These are phyloP conservation scores for Termitomyces sp. DNA, from an alignment of 768 basidiomycete species.

Conservation along the genomic window DNA sequence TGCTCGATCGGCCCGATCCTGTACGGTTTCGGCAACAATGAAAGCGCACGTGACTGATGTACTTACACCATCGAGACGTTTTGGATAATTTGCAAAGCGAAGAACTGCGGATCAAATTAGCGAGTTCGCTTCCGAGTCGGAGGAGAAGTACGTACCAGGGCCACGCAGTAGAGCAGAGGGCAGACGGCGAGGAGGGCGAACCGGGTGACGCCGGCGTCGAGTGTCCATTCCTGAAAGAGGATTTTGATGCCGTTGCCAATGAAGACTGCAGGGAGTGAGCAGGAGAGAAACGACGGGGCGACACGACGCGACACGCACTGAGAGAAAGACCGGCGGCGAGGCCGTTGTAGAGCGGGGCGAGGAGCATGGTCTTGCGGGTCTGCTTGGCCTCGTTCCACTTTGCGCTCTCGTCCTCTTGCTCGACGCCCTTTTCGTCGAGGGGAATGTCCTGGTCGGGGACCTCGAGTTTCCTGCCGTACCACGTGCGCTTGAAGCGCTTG, in stretches of 20 bases:
- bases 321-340: slow-evolving; percentile 50
- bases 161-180: slow-evolving; percentile 72
- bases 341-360: slow-evolving; percentile 70
- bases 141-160: slow-evolving; percentile 38
- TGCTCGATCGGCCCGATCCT: slow-evolving; percentile 75
- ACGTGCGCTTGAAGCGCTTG: slow-evolving; percentile 35
- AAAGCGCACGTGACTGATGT: background rate
- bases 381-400: slow-evolving; percentile 12
- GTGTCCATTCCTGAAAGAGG: slow-evolving; percentile 56
- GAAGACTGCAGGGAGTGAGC: slow-evolving; percentile 44
- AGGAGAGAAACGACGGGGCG: background rate
- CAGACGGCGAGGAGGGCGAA: slow-evolving; percentile 57
- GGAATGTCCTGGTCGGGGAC: slow-evolving; percentile 14
- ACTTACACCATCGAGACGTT: slow-evolving; percentile 63
- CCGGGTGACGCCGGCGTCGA: slow-evolving; percentile 55
- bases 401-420: slow-evolving; percentile 1
- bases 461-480: slow-evolving; percentile 53
- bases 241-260: slow-evolving; percentile 59
- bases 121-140: slow-evolving; percentile 4
- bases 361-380: slow-evolving; percentile 29
- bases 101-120: slow-evolving; percentile 51
- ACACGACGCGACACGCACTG: slow-evolving; percentile 33
- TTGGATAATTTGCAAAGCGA: slow-evolving; percentile 63
- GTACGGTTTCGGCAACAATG: background rate
- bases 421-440: slow-evolving; percentile 4